phyloP scores from a whole-genome alignment of 139 green algal genomes.

The Edaphochlamys debaryana region DNA sequence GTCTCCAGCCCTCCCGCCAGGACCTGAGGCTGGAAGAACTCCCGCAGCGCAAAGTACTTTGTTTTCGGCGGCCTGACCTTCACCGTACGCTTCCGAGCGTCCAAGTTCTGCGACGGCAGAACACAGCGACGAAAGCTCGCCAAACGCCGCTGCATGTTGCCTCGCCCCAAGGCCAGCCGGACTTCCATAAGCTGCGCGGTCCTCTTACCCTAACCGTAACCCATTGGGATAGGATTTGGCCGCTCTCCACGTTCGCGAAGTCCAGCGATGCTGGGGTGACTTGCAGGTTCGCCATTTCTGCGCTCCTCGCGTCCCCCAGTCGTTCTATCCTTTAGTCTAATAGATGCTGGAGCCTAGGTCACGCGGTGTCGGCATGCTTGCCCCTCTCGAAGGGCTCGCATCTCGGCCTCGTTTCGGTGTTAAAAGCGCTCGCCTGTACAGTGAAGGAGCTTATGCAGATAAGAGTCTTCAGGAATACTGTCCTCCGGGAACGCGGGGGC shows the following conservation, averaged over 20 bases:
- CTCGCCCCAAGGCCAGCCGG: too few relatives aligned
- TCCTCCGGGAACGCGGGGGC: too few relatives aligned
- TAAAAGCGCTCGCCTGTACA: too few relatives aligned
- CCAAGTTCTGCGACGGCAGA: constrained; percentile 39
- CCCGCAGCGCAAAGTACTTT: constrained; percentile 51
- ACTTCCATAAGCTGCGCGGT: not conserved
- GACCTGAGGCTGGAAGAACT: constrained; percentile 42
- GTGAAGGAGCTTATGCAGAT: too few relatives aligned
- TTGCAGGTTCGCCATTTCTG: constrained; percentile 15
- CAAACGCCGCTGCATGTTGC: not conserved
- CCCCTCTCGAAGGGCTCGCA: too few relatives aligned
- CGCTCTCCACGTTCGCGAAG: constrained; percentile 20
- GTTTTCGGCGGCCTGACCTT: constrained; percentile 51
- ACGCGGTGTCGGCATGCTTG: too few relatives aligned
- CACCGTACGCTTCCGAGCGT: constrained; percentile 31
- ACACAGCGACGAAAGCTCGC: not conserved
- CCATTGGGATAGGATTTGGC: not conserved
- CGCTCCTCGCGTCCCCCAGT: too few relatives aligned
- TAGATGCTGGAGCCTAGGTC: too few relatives aligned
- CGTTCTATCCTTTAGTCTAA: too few relatives aligned
- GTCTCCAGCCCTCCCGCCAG: constrained; percentile 51
- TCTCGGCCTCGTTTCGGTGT: too few relatives aligned
- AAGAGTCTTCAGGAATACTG: too few relatives aligned
- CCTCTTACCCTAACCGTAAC: constrained; percentile 50
- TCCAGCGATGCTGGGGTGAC: constrained; percentile 39